phyloP scores from a whole-genome alignment of 495 filamentous ascomycete species.

The Aspergillus mulundensis region DNA sequence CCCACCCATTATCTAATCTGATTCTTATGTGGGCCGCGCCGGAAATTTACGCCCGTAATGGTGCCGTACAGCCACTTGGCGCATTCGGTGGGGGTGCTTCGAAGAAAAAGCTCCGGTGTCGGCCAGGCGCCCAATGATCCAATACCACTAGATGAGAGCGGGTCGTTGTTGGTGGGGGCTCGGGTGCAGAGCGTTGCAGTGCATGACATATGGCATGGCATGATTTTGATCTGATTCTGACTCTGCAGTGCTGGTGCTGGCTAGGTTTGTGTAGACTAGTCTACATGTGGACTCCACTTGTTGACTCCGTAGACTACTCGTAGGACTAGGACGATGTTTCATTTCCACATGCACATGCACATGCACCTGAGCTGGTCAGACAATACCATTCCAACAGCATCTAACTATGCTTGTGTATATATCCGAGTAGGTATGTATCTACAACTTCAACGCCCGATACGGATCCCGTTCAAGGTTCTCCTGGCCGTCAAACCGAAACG shows the following conservation, averaged over 20 bases:
- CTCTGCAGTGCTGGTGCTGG: too few species aligned
- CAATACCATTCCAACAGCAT: neutral
- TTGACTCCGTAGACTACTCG: too few species aligned
- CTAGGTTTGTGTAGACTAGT: neutral
- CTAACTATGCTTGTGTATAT: neutral
- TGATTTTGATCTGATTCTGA: too few species aligned
- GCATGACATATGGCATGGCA: neutral
- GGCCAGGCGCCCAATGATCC: neutral
- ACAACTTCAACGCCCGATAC: slow-evolving; percentile 23
- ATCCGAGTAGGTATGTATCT: neutral
- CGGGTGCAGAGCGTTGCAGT: neutral
- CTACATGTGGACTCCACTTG: too few species aligned
- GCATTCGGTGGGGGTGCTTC: neutral
- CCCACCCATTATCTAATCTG: slow-evolving; percentile 35
- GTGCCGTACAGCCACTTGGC: neutral
- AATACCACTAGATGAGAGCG: neutral
- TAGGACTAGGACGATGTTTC: too few species aligned
- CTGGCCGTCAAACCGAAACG: slow-evolving; percentile 36
- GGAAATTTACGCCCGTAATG: slow-evolving; percentile 2
- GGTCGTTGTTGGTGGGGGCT: neutral
- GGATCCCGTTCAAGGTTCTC: slow-evolving; percentile 24
- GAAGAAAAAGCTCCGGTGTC: neutral
- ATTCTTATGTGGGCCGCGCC: slow-evolving; percentile 25
- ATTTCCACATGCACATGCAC: too few species aligned
- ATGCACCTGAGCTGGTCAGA: neutral